These are phyloP conservation scores for Aphanomyces cochlioides DNA, from an alignment of 352 stramenopile genomes.

Conservation along the genomic window DNA sequence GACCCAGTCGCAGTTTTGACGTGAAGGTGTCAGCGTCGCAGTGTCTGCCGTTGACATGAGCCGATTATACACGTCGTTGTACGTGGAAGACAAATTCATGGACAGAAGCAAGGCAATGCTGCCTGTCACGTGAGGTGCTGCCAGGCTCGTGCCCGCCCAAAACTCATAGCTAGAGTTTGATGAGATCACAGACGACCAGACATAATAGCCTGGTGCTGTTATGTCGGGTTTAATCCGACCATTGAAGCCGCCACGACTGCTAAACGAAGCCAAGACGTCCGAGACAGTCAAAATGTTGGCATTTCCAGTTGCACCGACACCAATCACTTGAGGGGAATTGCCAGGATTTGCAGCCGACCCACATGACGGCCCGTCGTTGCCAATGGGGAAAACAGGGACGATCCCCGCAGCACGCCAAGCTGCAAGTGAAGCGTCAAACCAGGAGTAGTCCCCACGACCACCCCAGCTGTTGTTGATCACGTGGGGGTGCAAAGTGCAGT, in stretches of 20 bases:
- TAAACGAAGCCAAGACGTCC: constrained; percentile 42
- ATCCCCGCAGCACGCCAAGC: constrained; percentile 49
- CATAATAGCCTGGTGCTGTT: constrained; percentile 37
- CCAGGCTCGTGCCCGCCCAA: constrained; percentile 56
- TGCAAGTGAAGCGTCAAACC: constrained; percentile 40
- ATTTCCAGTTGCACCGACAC: constrained; percentile 41
- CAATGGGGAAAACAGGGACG: constrained; percentile 49
- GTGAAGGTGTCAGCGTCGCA: constrained; percentile 24
- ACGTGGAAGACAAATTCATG: constrained; percentile 38
- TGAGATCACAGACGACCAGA: constrained; percentile 43
- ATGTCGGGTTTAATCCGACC: constrained; percentile 49
- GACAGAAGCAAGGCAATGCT: constrained; percentile 46
- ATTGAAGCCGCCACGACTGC: constrained; percentile 40
- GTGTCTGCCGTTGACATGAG: constrained; percentile 33
- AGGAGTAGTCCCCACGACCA: constrained; percentile 34
- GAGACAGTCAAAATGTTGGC: constrained; percentile 30
- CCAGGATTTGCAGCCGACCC: constrained; percentile 37
- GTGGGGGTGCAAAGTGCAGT: constrained; percentile 46
- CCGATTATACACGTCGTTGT: constrained; percentile 36
- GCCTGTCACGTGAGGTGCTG: constrained; percentile 45
- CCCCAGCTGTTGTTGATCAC: constrained; percentile 64
- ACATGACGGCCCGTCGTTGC: constrained; percentile 45
- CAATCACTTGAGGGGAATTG: constrained; percentile 40
- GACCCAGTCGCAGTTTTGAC: constrained; percentile 41
- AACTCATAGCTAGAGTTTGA: constrained; percentile 38